Conservation (phyloP, 805 yeast genomes). For the Saccharomycopsis synnaedendra region DNA sequence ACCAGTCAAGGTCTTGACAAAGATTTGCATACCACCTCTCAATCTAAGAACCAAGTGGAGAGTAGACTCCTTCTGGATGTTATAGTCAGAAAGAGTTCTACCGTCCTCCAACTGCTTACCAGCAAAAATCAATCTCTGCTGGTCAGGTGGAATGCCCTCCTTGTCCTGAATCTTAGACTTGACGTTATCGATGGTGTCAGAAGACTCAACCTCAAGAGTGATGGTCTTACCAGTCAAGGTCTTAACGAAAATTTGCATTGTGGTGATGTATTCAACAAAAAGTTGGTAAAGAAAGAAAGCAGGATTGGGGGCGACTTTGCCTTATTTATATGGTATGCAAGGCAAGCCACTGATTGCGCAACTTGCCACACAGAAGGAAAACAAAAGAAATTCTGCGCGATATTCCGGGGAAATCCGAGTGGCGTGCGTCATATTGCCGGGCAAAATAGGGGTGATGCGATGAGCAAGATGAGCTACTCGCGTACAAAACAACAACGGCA, state of each 20-base stretch:
- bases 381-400: no score
- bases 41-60: slow-evolving; percentile 91
- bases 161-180: slow-evolving; percentile 98
- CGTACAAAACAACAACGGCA: no score
- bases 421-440: no score
- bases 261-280: slow-evolving; percentile 16
- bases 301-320: no score
- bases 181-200: slow-evolving; percentile 98
- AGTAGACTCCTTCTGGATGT: slow-evolving; percentile 99
- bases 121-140: slow-evolving; percentile 98
- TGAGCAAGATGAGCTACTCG: no score
- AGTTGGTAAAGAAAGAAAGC: no score
- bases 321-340: no score
- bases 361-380: no score
- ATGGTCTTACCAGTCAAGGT: slow-evolving; percentile 88
- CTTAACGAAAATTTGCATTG: slow-evolving; percentile 86
- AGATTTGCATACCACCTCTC: slow-evolving; percentile 95
- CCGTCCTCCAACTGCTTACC: slow-evolving; percentile 99
- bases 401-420: no score
- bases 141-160: slow-evolving; percentile 99
- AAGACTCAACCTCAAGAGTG: slow-evolving; percentile 97
- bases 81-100: slow-evolving; percentile 97
- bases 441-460: no score
- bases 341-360: no score
- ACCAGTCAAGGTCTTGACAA: slow-evolving; percentile 99